phyloP scores from a whole-genome alignment of 2,329 filamentous ascomycete species.

The Trichoderma breve region DNA sequence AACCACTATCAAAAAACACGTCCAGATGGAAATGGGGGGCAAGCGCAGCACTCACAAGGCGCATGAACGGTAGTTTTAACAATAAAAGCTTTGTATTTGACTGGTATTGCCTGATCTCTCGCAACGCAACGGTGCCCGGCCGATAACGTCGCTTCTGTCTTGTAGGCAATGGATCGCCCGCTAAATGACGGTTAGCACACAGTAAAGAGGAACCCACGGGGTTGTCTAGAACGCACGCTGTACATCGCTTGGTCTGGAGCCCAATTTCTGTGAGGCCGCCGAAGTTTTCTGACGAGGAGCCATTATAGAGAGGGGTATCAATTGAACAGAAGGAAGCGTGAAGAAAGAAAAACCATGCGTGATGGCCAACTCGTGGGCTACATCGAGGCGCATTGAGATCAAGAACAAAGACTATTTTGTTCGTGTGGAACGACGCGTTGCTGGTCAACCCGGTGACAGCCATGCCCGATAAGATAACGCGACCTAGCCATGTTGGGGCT shows the following conservation, averaged over 20 bases:
- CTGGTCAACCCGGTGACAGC: slow-evolving; percentile 17
- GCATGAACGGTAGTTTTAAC: slow-evolving; percentile 74
- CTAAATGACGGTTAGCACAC: slow-evolving; percentile 41
- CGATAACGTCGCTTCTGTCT: slow-evolving; percentile 63
- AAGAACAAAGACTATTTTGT: slow-evolving; percentile 1
- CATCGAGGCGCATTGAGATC: not conserved
- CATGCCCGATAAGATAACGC: slow-evolving; percentile 9
- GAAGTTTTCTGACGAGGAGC: slow-evolving; percentile 15
- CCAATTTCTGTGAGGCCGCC: slow-evolving; percentile 22
- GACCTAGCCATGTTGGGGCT: not conserved
- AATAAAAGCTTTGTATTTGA: slow-evolving; percentile 84
- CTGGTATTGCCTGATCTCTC: slow-evolving; percentile 90
- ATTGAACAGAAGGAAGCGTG: not conserved
- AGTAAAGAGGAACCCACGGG: not conserved
- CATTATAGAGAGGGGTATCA: slow-evolving; percentile 2
- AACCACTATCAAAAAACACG: not conserved
- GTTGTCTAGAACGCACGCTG: slow-evolving; percentile 35
- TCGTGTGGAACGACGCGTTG: slow-evolving; percentile 11
- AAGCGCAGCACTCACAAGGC: slow-evolving; percentile 49
- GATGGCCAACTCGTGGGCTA: slow-evolving; percentile 1
- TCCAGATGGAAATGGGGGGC: not conserved
- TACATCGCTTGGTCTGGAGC: slow-evolving; percentile 38
- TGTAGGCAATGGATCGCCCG: slow-evolving; percentile 69
- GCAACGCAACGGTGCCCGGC: slow-evolving; percentile 81
- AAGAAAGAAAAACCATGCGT: not conserved